Percentiles rank a stretch among this genome's conserved stretches.
Conservation (phyloP, 23 red algal genomes). For the Gracilaria domingensis region DNA sequence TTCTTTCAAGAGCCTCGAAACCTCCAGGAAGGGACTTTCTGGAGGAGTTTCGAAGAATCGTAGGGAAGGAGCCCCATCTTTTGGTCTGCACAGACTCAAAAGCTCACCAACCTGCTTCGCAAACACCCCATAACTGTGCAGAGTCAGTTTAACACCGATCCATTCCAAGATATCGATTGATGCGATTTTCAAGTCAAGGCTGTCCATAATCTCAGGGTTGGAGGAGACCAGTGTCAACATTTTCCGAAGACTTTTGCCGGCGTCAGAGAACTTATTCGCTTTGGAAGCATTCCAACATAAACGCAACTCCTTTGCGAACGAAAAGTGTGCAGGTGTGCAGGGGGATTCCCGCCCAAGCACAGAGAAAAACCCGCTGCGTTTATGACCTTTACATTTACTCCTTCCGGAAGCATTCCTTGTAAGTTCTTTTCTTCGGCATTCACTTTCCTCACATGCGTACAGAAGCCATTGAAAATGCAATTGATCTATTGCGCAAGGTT, state of each 20-base stretch:
- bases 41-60: background rate
- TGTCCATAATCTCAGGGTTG: conserved; percentile 7
- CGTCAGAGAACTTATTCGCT: conserved; percentile 4
- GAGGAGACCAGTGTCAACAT: conserved; percentile 6
- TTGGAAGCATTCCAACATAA: background rate
- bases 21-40: background rate
- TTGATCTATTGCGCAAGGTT: background rate
- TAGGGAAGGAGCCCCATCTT: background rate
- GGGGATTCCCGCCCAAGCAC: background rate
- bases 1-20: background rate
- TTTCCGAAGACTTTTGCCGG: conserved; percentile 12
- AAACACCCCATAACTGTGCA: conserved; percentile 8
- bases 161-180: conserved; percentile 24
- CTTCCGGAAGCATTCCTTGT: background rate
- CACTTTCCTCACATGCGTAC: background rate
- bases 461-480: conserved; percentile 11
- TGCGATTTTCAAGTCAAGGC: conserved; percentile 9
- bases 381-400: conserved; percentile 15
- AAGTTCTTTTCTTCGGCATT: background rate
- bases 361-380: conserved; percentile 5
- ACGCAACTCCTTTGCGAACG: background rate
- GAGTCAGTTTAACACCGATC: background rate
- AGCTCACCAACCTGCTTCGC: conserved; percentile 6
- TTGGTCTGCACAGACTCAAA: background rate
- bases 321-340: background rate